phyloP scores from a whole-genome alignment of 148 eudicot genomes.

The Tetragonia tetragonoides region DNA sequence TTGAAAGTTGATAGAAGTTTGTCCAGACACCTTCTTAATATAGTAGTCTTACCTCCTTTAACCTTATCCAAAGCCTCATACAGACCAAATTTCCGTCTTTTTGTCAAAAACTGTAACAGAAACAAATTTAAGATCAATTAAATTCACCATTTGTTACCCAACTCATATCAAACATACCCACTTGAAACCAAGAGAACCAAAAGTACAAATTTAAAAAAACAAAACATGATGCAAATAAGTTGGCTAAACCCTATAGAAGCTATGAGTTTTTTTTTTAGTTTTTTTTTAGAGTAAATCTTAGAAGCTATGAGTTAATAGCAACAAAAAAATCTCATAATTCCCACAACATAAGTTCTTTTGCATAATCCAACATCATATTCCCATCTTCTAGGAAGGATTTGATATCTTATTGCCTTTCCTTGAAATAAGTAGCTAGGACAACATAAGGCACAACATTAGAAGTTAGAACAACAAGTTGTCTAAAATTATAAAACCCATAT shows the following conservation, averaged over 20 bases:
- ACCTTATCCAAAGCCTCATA: constrained; percentile 81
- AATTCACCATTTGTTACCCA: not conserved
- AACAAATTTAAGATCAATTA: not conserved
- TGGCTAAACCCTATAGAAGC: too few species aligned
- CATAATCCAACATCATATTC: too few species aligned
- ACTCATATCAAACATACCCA: not conserved
- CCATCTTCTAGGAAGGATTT: too few species aligned
- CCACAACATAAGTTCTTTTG: not conserved
- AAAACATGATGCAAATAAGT: not conserved
- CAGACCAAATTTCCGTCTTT: constrained; percentile 63
- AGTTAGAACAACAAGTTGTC: not conserved
- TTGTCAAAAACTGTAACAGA: constrained; percentile 51
- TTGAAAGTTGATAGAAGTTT: too few species aligned
- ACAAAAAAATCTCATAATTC: not conserved
- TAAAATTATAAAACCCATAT: not conserved
- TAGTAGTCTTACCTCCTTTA: constrained; percentile 57
- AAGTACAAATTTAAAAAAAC: not conserved
- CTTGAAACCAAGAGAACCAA: not conserved
- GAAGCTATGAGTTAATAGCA: not conserved
- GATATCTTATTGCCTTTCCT: not conserved
- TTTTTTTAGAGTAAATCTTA: too few species aligned
- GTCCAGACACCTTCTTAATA: not conserved
- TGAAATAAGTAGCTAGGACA: not conserved
- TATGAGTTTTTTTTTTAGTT: too few species aligned
- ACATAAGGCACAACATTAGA: not conserved